Base-by-base conservation (phyloP, 352 stramenopile genomes). In the Achlya hypogyna region DNA sequence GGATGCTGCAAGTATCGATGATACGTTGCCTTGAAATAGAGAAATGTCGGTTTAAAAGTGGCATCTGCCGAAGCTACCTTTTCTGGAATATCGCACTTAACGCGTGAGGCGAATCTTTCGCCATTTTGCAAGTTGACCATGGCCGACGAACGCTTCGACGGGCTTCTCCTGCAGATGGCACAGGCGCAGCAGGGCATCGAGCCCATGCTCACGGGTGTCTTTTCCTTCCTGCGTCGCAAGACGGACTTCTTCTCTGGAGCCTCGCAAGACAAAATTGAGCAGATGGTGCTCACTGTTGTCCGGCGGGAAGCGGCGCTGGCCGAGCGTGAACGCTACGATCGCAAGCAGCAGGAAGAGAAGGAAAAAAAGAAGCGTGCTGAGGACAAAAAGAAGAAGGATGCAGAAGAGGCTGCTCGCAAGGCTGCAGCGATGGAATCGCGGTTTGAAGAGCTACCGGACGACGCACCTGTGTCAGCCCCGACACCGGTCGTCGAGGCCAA, bases 191-290 rank as follows among this genome's bases (percentile, higher is more conserved):
- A 83, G 45, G 97, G 97, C 49, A 99, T 99, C 73, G 97, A 99
- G 77, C 96, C 96, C 23, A 78, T 99, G 35, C 87, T 99, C 72
- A 93, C 99, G 69, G 98, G 93, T 1, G 87, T 99, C 25, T 99
- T 99, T 76, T 98, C 93, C 1, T 99, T 99, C 74, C 75, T 99
- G 65, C 86, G 97, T 25, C 94, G 97, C 59, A 99, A 99, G 79
- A 99, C 97, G 20, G 97, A 99, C 81, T 99, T 99, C 72, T 99
- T 98, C 75, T 81, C 93, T 8, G 96, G 96, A 10, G 94, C 92
- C 51, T 68, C 73, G n/a, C 69, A 83, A 22, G 72, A 84, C 40
- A 64, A 87, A 62, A 73, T 95, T 43, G 87, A 97, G 70, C 72
- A 86, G 38, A 93, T 77, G 42, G 86, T 98, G 16, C 79, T 98